These are phyloP conservation scores for Aspergillus floridensis DNA, from an alignment of 2,329 filamentous ascomycete species.

Conservation along the genomic window DNA sequence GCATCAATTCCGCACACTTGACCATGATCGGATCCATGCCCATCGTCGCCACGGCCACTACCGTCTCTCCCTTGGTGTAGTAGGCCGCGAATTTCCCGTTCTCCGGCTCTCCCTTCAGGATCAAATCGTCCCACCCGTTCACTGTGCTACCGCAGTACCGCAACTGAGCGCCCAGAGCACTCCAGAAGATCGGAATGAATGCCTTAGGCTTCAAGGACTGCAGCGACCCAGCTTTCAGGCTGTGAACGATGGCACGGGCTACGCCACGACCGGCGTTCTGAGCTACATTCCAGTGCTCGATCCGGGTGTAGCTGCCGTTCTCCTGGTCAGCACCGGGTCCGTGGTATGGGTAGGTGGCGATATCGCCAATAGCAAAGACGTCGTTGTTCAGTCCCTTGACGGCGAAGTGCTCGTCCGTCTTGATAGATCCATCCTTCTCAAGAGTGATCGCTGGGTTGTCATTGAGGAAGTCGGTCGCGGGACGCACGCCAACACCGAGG, in stretches of 20 bases:
- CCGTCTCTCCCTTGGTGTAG: constrained; percentile 79
- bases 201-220: constrained; percentile 56
- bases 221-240: constrained; percentile 34
- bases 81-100: constrained; percentile 84
- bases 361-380: constrained; percentile 92
- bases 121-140: constrained; percentile 79
- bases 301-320: constrained; percentile 66
- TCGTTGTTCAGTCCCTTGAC: constrained; percentile 69
- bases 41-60: constrained; percentile 91
- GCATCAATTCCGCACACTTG: constrained; percentile 82
- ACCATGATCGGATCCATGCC: constrained; percentile 81
- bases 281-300: constrained; percentile 98
- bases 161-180: constrained; percentile 81
- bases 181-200: constrained; percentile 97
- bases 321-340: constrained; percentile 72
- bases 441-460: constrained; percentile 68
- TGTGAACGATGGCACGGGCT: constrained; percentile 71
- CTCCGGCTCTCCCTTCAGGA: constrained; percentile 73
- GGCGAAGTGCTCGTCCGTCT: constrained; percentile 74
- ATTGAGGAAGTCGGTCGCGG: constrained; percentile 78
- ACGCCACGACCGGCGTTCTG: constrained; percentile 85
- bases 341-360: constrained; percentile 90
- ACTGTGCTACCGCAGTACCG: constrained; percentile 88
- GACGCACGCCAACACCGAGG: constrained; percentile 82
- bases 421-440: constrained; percentile 80